Evolutionary conservation across 2,329 filamentous ascomycete species (phyloP).

Genomic region (Xylaria sp.): DNA sequence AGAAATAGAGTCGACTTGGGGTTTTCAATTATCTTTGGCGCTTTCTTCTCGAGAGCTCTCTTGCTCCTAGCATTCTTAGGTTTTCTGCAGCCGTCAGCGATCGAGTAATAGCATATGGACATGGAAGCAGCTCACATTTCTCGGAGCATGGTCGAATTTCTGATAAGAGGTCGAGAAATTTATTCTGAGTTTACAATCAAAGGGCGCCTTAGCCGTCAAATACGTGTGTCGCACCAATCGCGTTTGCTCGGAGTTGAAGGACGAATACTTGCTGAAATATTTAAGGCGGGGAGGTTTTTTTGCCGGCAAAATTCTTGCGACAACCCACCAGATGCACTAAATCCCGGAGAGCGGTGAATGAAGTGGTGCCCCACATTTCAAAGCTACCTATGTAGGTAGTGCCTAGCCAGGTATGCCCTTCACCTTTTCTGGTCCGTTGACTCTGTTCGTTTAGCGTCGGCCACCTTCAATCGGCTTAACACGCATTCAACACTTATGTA

Average conservation of each 20-base stretch:
- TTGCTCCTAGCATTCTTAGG: constrained; percentile 85
- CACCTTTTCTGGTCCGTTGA: too few species aligned
- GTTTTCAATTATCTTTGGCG: constrained; percentile 89
- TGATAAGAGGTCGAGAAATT: not conserved
- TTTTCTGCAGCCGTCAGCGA: constrained; percentile 57
- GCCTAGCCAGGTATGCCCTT: too few species aligned
- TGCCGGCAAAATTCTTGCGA: constrained; percentile 44
- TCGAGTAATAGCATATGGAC: not conserved
- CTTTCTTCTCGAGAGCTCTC: constrained; percentile 92
- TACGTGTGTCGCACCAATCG: constrained; percentile 25
- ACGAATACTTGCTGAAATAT: constrained; percentile 43
- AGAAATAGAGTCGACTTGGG: constrained; percentile 91
- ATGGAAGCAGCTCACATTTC: constrained; percentile 44
- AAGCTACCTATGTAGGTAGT: too few species aligned
- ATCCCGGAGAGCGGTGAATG: constrained; percentile 23
- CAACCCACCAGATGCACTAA: not conserved
- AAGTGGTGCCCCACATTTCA: constrained; percentile 1
- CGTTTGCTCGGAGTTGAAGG: constrained; percentile 1
- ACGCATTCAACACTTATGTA: not conserved
- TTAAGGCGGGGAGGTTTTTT: constrained; percentile 38
- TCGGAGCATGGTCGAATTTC: constrained; percentile 41
- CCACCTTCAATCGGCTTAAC: not conserved
- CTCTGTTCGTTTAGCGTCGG: not conserved
- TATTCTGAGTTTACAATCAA: not conserved
- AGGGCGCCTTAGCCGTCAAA: not conserved